Evolutionary conservation across 306 rosid species (phyloP).

Genomic region (Gastrolobium villosum): DNA sequence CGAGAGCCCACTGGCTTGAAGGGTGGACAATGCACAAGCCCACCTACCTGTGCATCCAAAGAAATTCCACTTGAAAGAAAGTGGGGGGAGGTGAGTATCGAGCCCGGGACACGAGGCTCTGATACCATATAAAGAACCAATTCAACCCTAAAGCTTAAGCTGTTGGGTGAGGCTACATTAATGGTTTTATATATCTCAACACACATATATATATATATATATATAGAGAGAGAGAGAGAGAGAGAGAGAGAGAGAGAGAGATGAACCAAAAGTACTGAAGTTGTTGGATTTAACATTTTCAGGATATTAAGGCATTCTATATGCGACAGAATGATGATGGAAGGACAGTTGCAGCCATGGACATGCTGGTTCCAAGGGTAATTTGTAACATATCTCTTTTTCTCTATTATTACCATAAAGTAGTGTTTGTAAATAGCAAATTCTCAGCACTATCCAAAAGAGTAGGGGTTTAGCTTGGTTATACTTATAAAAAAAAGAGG

Average conservation of each 20-base stretch:
- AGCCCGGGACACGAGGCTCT: too few relatives aligned
- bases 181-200: too few relatives aligned
- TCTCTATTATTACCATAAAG: conserved; percentile 11
- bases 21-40: too few relatives aligned
- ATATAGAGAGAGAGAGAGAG: too few relatives aligned
- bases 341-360: conserved; percentile 98
- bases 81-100: too few relatives aligned
- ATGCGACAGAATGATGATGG: conserved; percentile 98
- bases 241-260: neutral
- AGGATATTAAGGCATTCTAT: conserved; percentile 98
- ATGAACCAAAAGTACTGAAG: conserved; percentile 33
- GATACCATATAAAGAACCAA: too few relatives aligned
- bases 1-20: too few relatives aligned
- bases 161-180: too few relatives aligned
- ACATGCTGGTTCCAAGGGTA: conserved; percentile 96
- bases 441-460: conserved; percentile 27
- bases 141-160: too few relatives aligned
- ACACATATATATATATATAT: neutral
- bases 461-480: conserved; percentile 28
- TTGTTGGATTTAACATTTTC: conserved; percentile 51
- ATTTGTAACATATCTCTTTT: conserved; percentile 27
- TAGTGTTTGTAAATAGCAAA: conserved; percentile 31
- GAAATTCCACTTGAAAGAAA: too few relatives aligned
- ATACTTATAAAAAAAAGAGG: neutral
- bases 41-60: too few relatives aligned